Conservation (phyloP, 805 yeast genomes). For the Schwanniomyces vanrijiae region DNA sequence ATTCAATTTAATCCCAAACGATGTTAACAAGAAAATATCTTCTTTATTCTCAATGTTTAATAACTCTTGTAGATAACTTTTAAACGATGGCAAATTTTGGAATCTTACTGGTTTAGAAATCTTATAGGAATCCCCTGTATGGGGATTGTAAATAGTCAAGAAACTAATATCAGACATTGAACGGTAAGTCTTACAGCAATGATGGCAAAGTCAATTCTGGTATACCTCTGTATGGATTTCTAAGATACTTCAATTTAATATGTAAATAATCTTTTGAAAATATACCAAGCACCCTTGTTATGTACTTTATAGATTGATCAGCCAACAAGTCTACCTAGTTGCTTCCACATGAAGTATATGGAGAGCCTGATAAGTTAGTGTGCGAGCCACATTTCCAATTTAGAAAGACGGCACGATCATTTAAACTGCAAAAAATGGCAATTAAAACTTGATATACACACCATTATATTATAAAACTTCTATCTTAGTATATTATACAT, state of each 20-base stretch:
- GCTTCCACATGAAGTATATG: not conserved
- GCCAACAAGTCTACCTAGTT: not conserved
- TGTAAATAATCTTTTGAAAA: not conserved
- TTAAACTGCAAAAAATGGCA: not conserved
- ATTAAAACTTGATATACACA: too few species aligned
- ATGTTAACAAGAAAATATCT: constrained; percentile 53
- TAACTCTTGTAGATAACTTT: constrained; percentile 25
- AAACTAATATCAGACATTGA: constrained; percentile 19
- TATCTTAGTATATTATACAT: too few species aligned
- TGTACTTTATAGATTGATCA: not conserved
- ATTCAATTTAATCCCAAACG: constrained; percentile 64
- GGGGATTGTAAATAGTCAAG: constrained; percentile 36
- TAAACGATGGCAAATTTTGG: constrained; percentile 33
- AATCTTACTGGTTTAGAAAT: constrained; percentile 43
- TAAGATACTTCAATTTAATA: not conserved
- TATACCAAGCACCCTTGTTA: not conserved
- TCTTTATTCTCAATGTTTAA: constrained; percentile 27
- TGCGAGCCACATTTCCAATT: not conserved
- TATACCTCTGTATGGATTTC: not conserved
- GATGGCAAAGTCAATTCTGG: not conserved
- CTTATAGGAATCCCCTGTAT: constrained; percentile 31
- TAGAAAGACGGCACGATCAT: not conserved
- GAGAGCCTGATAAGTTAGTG: not conserved
- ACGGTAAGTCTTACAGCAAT: not conserved
- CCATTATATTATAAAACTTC: too few species aligned